These are phyloP conservation scores for Naganishia sp. DNA, from an alignment of 1,284 basidiomycete genomes.

Conservation along the genomic window DNA sequence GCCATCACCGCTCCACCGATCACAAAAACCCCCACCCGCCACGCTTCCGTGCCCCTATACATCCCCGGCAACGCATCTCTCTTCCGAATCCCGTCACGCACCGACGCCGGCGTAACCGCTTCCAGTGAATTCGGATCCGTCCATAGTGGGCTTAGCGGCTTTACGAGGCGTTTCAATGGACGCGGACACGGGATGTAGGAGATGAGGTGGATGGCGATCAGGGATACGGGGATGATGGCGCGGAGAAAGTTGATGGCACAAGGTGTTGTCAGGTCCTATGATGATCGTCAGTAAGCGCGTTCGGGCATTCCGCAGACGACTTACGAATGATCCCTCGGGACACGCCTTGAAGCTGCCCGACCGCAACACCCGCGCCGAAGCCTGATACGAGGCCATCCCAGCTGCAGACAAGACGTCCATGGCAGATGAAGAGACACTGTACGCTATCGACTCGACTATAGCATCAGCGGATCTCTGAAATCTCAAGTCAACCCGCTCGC, in stretches of 20 bases:
- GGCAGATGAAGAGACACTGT: too few species aligned
- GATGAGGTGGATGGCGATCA: slow-evolving; percentile 38
- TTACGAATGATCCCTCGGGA: slow-evolving; percentile 22
- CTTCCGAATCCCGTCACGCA: slow-evolving; percentile 31
- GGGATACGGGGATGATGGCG: slow-evolving; percentile 35
- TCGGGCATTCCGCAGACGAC: slow-evolving; percentile 36
- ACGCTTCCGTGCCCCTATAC: slow-evolving; percentile 35
- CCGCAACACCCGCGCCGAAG: too few species aligned
- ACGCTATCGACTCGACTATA: too few species aligned
- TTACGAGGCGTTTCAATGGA: slow-evolving; percentile 34
- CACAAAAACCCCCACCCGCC: slow-evolving; percentile 41
- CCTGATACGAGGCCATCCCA: too few species aligned
- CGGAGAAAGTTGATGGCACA: slow-evolving; percentile 39
- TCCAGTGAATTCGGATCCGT: slow-evolving; percentile 42
- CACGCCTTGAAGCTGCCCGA: slow-evolving; percentile 5
- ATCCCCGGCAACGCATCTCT: slow-evolving; percentile 30
- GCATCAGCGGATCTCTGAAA: too few species aligned
- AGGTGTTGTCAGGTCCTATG: slow-evolving; percentile 38
- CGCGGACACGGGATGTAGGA: slow-evolving; percentile 35
- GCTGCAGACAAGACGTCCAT: too few species aligned
- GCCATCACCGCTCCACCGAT: slow-evolving; percentile 37
- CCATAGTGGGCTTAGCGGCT: slow-evolving; percentile 33
- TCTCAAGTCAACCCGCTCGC: too few species aligned
- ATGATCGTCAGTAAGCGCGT: background rate
- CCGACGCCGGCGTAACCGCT: slow-evolving; percentile 37